Percentiles rank a stretch among this genome's conserved stretches.
Conservation (phyloP, 2,329 filamentous ascomycete genomes). For the Cladophialophora immunda region DNA sequence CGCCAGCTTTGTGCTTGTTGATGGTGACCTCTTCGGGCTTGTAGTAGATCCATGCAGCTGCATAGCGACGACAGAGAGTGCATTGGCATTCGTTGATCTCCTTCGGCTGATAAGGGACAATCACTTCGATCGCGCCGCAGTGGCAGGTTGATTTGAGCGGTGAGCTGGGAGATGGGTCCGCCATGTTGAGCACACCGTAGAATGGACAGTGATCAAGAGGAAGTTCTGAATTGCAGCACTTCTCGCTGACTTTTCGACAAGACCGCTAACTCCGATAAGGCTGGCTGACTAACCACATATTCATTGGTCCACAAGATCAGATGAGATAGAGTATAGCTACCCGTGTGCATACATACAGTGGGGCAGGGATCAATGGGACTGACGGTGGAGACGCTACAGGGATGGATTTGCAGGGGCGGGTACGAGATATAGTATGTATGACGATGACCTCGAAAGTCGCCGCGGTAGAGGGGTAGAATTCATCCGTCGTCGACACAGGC, state of each 20-base stretch:
- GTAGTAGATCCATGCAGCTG: conserved; percentile 46
- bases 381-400: too few relatives aligned
- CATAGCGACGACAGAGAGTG: conserved; percentile 45
- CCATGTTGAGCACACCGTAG: conserved; percentile 16
- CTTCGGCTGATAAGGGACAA: conserved; percentile 40
- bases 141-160: conserved; percentile 39
- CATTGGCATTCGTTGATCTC: conserved; percentile 43
- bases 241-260: too few relatives aligned
- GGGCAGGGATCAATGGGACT: too few relatives aligned
- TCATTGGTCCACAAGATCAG: too few relatives aligned
- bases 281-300: too few relatives aligned
- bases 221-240: conserved; percentile 4
- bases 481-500: background rate
- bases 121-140: conserved; percentile 43
- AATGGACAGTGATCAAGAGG: conserved; percentile 8
- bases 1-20: conserved; percentile 25
- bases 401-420: too few relatives aligned
- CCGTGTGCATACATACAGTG: too few relatives aligned
- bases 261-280: too few relatives aligned
- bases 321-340: too few relatives aligned
- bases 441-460: background rate
- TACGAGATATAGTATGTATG: too few relatives aligned
- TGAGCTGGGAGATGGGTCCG: conserved; percentile 8
- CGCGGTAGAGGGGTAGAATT: background rate
- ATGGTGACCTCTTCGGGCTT: conserved; percentile 42